Conservation (phyloP, 2,329 filamentous ascomycete genomes). For the Magnaporthiopsis poae region DNA sequence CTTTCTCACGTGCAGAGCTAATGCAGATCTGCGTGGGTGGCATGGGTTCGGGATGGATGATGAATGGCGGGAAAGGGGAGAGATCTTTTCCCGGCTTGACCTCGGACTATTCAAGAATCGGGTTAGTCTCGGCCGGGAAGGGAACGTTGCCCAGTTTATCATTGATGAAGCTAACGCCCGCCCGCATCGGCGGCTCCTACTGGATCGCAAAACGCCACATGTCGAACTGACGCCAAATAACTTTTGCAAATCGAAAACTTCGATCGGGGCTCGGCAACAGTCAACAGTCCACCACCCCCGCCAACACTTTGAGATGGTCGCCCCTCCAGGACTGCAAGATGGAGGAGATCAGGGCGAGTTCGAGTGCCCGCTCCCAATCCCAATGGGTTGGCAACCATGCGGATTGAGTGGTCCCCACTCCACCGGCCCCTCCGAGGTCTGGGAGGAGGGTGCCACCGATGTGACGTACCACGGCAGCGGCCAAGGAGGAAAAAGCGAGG, state of each 20-base stretch:
- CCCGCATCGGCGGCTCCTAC: not conserved
- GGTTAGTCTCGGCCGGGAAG: not conserved
- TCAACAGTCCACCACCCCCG: not conserved
- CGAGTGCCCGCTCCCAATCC: too few species aligned
- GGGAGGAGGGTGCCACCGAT: not conserved
- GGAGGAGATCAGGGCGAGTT: not conserved
- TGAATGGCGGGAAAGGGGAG: too few species aligned
- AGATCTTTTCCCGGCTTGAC: not conserved
- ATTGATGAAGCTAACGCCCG: not conserved
- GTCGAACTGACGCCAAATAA: not conserved
- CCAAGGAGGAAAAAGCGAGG: not conserved
- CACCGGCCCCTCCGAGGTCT: not conserved
- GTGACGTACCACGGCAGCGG: not conserved
- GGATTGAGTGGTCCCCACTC: not conserved
- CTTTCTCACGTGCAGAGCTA: not conserved
- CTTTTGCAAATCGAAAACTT: not conserved
- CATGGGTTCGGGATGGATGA: not conserved
- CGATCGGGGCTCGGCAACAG: not conserved
- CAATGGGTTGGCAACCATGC: not conserved
- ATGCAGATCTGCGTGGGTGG: not conserved
- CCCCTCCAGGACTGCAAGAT: too few species aligned
- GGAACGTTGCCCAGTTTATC: not conserved
- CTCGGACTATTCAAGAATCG: not conserved
- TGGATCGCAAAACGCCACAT: not conserved
- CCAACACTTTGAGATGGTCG: too few species aligned